Evolutionary conservation across 2,329 filamentous ascomycete genomes (phyloP), one percentile per base, ranked within the genome.

Genomic region (Colletotrichum salicis): DNA sequence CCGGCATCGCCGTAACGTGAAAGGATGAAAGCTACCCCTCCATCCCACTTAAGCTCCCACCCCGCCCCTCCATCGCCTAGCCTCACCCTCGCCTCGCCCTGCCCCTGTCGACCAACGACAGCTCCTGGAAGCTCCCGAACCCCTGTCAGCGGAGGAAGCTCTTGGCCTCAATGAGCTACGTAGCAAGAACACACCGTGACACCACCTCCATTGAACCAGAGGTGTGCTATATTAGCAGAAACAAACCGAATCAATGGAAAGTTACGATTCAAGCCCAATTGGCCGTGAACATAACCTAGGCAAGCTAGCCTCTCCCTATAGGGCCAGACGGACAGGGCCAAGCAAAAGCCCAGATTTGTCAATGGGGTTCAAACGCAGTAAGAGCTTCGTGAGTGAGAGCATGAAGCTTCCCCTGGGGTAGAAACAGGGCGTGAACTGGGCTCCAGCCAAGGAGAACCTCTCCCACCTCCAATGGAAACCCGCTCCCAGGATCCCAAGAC

Each of bases 11-110:
- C 57, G 58, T 61, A 37, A 61, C 29, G n/a, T 8, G 56, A 31
- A 10, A 45, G 15, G 37, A 41, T 13, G 15, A 29, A 24, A 70
- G 56, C 61, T 65, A 48, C 63, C 70, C 70, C 65, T 72, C 70
- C 65, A 72, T 56, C 59, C 70, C 65, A 64, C 70, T 51, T 55
- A 64, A 69, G 65, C 65, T 70, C 55, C 55, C 59, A n/a, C 31
- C 31, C 37, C 48, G 13, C 24, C 11, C 22, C 54, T 54, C 41
- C 31, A 48, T 48, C 41, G 41, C 41, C 41, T 48, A 48, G 41
- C 41, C 41, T 48, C 41, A 22, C 41, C 8, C 19, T 48, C 15
- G 37, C 37, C 37, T 48, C 41, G 41, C 19, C 22, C 12, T 15
- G 57, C 54, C 12, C 35, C 52, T 24, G 22, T 41, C 41, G 48